Evolutionary conservation across 192 early-diverging fungal species (phyloP), one percentile per base, ranked within the genome.

Genomic region (Coemansia sp.): DNA sequence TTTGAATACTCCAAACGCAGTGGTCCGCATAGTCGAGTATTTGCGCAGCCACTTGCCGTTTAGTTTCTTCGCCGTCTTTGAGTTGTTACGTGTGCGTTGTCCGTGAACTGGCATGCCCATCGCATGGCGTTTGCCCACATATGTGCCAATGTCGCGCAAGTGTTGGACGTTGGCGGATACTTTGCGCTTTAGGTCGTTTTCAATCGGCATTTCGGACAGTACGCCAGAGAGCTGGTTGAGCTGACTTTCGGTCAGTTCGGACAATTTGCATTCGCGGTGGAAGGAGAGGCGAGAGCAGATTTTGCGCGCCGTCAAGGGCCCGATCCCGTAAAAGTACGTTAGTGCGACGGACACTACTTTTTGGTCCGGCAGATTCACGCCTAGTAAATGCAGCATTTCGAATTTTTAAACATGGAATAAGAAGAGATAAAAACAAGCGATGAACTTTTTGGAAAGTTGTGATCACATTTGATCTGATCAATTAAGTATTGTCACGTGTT

Each of bases 281-380:
- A 98, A 90, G 10, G 88, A 85, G 3, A 98, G 84, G 45, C 85
- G 74, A 61, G 90, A 85, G 68, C 94, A 94, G 49, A 98, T 78
- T 63, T 85, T 81, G 26, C 82, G 71, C 24, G 88, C 88, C 11
- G 90, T 91, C 57, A 81, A 75, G 43, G 83, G 84, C 14, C 96
- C 96, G 66, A 98, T 91, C 22, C 96, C 96, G 68, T 95, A 95
- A 68, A 98, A 94, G 50, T 90, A 88, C 57, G 86, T 87, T 16
- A 94, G 85, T 38, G 91, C 90, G n/a, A 92, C 89, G 1, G 85
- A 84, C 57, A 94, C 91, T 26, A 89, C 65, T 82, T 94, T 94
- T 52, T 87, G 75, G 84, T 97, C 95, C 19, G 95, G 95, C 45
- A 97, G 84, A 81, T 97, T 97, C 64, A 97, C 92, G 65, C 95